Evolutionary conservation across 1,139 yeast genomes (phyloP).

Genomic region (Pichiaceae sp.): DNA sequence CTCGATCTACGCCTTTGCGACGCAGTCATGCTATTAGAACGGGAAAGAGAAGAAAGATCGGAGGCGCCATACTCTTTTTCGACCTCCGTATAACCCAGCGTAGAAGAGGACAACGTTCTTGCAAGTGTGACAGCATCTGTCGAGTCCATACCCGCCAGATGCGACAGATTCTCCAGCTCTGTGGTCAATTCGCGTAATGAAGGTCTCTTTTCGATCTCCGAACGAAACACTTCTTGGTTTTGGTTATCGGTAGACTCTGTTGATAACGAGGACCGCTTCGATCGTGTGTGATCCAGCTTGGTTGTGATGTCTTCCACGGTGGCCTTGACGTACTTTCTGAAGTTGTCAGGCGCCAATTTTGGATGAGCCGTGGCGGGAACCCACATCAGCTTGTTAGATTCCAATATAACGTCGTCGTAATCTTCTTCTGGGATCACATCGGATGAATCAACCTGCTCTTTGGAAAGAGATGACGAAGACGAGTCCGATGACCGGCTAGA

Average conservation of each 20-base stretch:
- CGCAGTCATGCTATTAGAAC: conserved; percentile 1
- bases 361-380: conserved; percentile 95
- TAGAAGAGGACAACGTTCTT: conserved; percentile 54
- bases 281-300: conserved; percentile 25
- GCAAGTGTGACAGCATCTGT: conserved; percentile 71
- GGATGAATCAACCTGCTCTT: background rate
- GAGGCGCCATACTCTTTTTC: conserved; percentile 32
- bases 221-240: background rate
- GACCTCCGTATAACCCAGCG: conserved; percentile 48
- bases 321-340: conserved; percentile 70
- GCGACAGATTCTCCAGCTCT: conserved; percentile 58
- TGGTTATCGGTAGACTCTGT: conserved; percentile 11
- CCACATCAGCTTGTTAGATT: conserved; percentile 55
- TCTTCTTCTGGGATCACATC: conserved; percentile 5
- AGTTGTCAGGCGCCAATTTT: conserved; percentile 85
- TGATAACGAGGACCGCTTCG: conserved; percentile 15
- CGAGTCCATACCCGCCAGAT: conserved; percentile 65
- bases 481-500: background rate
- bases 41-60: background rate
- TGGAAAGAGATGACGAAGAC: conserved; percentile 1
- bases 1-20: background rate
- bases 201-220: conserved; percentile 26
- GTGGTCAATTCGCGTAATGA: conserved; percentile 59
- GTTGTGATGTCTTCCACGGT: conserved; percentile 70
- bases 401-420: conserved; percentile 20